A percentile compares a stretch with the other conserved stretches of the same genome.
Conservation (phyloP, 2,329 filamentous ascomycete genomes). For the Lecanicillium sp. region DNA sequence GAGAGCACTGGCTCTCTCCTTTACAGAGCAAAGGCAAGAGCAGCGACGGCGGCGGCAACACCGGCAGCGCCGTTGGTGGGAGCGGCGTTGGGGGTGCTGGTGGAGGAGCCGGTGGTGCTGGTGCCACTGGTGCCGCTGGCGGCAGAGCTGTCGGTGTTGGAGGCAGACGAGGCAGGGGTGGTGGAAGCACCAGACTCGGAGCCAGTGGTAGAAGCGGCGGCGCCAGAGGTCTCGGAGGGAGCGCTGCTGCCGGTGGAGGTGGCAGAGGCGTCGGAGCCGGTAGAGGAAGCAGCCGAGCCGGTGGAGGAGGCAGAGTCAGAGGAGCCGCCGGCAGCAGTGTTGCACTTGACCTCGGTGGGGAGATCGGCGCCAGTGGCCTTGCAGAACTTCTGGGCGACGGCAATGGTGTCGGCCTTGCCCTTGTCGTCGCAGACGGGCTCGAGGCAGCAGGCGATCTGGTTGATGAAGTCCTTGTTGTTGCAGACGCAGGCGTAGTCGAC, state of each 20-base stretch:
- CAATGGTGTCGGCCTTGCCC: constrained; percentile 30
- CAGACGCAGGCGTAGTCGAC: constrained; percentile 38
- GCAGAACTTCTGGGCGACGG: constrained; percentile 35
- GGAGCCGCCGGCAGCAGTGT: constrained; percentile 12
- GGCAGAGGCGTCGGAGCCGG: neutral
- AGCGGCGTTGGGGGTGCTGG: constrained; percentile 6
- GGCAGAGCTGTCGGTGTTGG: neutral
- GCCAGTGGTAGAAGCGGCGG: neutral
- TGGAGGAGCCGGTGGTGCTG: neutral
- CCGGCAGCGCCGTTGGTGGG: constrained; percentile 9
- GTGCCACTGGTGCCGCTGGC: neutral
- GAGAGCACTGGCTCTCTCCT: neutral
- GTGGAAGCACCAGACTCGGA: neutral
- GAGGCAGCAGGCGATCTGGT: constrained; percentile 37
- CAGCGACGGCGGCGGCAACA: constrained; percentile 13
- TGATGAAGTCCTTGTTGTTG: constrained; percentile 34
- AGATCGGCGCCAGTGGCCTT: constrained; percentile 28
- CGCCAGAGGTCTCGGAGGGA: neutral
- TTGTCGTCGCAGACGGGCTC: constrained; percentile 26
- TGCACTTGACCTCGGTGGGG: constrained; percentile 33
- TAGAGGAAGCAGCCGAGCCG: neutral
- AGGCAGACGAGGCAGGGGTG: neutral
- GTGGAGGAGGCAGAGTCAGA: neutral
- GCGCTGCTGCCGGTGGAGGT: neutral
- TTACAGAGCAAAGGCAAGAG: constrained; percentile 13